Percentiles rank a stretch among this genome's conserved stretches.
Evolutionary conservation across 345 rosid species (phyloP).

Genomic region (Boechera divaricarpa): DNA sequence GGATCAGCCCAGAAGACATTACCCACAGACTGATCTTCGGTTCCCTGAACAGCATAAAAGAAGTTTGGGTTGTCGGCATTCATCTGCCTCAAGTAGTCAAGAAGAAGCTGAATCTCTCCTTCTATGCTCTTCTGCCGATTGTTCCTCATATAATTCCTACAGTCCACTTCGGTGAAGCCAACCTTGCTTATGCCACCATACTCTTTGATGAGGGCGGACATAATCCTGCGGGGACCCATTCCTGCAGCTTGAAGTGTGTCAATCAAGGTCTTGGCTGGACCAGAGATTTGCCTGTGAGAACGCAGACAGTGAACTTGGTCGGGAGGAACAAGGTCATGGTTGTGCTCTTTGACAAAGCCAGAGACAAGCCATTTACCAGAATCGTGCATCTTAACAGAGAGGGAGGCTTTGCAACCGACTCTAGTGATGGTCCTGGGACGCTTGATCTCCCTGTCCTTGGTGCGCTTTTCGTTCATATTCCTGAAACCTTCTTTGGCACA

Average conservation of each 20-base stretch:
- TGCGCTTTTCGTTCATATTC: slow-evolving; percentile 63
- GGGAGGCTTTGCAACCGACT: slow-evolving; percentile 68
- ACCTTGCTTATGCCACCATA: slow-evolving; percentile 66
- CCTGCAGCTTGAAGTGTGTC: slow-evolving; percentile 73
- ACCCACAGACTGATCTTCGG: slow-evolving; percentile 51
- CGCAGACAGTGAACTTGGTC: slow-evolving; percentile 67
- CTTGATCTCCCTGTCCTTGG: slow-evolving; percentile 68
- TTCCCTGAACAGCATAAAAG: slow-evolving; percentile 50
- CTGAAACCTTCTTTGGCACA: slow-evolving; percentile 75
- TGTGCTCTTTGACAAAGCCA: slow-evolving; percentile 59
- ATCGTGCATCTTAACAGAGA: slow-evolving; percentile 65
- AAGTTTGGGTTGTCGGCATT: slow-evolving; percentile 50
- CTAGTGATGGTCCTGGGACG: slow-evolving; percentile 62
- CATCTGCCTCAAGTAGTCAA: slow-evolving; percentile 63
- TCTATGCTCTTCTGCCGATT: slow-evolving; percentile 56
- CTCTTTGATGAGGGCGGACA: slow-evolving; percentile 65
- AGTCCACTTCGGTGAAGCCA: slow-evolving; percentile 65
- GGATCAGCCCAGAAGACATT: slow-evolving; percentile 62
- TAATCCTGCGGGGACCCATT: slow-evolving; percentile 67
- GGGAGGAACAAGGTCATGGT: slow-evolving; percentile 65
- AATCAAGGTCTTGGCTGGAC: slow-evolving; percentile 66
- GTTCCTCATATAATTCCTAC: slow-evolving; percentile 66
- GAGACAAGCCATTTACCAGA: slow-evolving; percentile 69
- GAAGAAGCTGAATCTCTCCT: slow-evolving; percentile 58
- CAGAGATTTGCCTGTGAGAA: slow-evolving; percentile 65